Percentiles rank a stretch among this genome's conserved stretches.
Evolutionary conservation across 345 rosid species (phyloP).

Genomic region (Salix viminalis): DNA sequence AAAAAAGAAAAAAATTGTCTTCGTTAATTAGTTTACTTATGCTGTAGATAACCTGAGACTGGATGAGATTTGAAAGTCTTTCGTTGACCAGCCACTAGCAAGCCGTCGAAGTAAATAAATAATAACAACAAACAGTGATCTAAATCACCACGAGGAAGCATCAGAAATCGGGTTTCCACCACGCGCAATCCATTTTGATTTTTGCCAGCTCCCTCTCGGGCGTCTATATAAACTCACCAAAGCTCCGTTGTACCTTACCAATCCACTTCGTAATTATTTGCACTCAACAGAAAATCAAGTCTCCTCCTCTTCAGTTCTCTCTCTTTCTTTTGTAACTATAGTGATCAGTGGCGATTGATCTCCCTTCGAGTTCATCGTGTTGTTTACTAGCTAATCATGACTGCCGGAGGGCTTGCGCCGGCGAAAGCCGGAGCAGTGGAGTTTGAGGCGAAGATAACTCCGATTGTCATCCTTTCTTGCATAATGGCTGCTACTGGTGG

Average conservation of each 20-base stretch:
- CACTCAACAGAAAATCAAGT: not conserved
- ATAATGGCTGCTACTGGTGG: slow-evolving; percentile 98
- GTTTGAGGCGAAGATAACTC: slow-evolving; percentile 95
- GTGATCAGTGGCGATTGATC: not conserved
- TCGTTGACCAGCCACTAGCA: slow-evolving; percentile 42
- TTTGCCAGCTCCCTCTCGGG: not conserved
- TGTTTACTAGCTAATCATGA: slow-evolving; percentile 28
- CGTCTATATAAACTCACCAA: slow-evolving; percentile 18
- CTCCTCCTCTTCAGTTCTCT: not conserved
- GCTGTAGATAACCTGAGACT: not conserved
- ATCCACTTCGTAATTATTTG: not conserved
- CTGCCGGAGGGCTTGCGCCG: slow-evolving; percentile 67
- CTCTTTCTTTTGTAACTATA: not conserved
- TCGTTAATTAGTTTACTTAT: not conserved
- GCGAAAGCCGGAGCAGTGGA: slow-evolving; percentile 45
- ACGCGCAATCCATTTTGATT: slow-evolving; percentile 19
- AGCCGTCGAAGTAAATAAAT: slow-evolving; percentile 12
- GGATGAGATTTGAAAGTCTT: slow-evolving; percentile 22
- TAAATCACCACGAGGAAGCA: slow-evolving; percentile 31
- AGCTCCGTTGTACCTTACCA: not conserved
- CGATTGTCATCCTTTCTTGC: slow-evolving; percentile 77
- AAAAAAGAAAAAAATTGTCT: not conserved
- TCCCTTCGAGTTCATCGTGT: not conserved
- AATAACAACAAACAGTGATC: not conserved
- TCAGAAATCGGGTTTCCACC: slow-evolving; percentile 23